Evolutionary conservation across 2,329 filamentous ascomycete species (phyloP).

Genomic region (Aspergillus neoniger): DNA sequence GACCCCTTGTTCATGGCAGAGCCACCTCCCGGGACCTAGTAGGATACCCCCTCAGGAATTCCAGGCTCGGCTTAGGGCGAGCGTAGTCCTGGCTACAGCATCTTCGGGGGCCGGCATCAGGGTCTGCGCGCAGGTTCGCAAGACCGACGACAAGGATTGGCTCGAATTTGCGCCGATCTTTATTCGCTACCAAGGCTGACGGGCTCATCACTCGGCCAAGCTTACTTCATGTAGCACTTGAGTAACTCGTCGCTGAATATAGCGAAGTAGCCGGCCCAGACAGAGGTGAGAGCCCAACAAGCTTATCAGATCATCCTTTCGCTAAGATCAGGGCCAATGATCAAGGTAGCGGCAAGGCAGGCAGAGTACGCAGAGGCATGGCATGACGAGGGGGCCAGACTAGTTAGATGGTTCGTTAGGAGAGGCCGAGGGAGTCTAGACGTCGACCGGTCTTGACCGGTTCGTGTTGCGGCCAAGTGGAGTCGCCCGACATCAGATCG

Average conservation of each 20-base stretch:
- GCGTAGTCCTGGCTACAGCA: not conserved
- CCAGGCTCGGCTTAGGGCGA: not conserved
- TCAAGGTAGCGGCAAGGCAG: not conserved
- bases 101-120: not conserved
- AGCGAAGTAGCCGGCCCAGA: too few species aligned
- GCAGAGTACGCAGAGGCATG: not conserved
- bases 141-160: not conserved
- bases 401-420: too few species aligned
- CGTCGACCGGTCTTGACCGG: not conserved
- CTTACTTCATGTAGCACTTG: not conserved
- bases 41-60: not conserved
- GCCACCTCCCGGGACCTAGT: slow-evolving; percentile 9
- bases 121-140: not conserved
- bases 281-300: not conserved
- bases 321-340: not conserved
- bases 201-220: not conserved
- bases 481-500: not conserved
- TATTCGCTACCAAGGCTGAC: not conserved
- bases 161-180: not conserved
- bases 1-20: slow-evolving; percentile 34
- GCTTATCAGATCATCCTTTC: not conserved
- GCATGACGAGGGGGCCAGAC: not conserved
- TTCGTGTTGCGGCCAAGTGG: not conserved
- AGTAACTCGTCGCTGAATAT: too few species aligned
- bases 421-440: not conserved